phyloP scores from a whole-genome alignment of 768 basidiomycete genomes.

The Russula lepida region DNA sequence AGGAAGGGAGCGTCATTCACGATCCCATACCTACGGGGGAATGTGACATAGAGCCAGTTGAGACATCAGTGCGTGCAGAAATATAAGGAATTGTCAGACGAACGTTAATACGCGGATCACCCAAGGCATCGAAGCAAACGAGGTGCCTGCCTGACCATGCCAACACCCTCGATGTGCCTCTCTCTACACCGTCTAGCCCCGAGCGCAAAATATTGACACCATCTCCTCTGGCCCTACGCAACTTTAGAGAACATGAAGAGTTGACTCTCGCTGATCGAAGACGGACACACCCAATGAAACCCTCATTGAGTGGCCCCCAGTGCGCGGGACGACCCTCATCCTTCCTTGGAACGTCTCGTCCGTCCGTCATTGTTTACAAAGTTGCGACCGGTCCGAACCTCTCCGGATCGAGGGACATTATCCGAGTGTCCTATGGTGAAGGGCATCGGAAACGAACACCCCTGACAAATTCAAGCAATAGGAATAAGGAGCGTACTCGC shows the following conservation, averaged over 20 bases:
- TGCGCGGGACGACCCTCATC: not conserved
- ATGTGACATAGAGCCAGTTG: not conserved
- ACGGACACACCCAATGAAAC: not conserved
- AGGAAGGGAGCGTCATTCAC: not conserved
- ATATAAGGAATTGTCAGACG: not conserved
- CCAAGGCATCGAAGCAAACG: not conserved
- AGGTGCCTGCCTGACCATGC: not conserved
- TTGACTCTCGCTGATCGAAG: not conserved
- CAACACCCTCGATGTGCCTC: not conserved
- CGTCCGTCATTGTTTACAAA: constrained; percentile 12
- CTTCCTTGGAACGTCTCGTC: not conserved
- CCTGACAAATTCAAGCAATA: not conserved
- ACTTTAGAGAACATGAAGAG: not conserved
- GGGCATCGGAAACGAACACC: not conserved
- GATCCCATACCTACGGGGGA: not conserved
- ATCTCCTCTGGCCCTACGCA: not conserved
- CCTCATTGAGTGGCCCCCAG: not conserved
- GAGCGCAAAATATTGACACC: no score
- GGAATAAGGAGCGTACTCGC: not conserved
- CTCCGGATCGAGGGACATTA: constrained; percentile 6
- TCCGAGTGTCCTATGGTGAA: constrained; percentile 15
- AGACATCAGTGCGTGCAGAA: constrained; percentile 1
- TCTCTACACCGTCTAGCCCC: not conserved
- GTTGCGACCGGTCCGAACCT: constrained; percentile 9
- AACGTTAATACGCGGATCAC: not conserved